These are phyloP conservation scores for Eutypella sp. DNA, from an alignment of 2,329 filamentous ascomycete genomes.

Conservation along the genomic window DNA sequence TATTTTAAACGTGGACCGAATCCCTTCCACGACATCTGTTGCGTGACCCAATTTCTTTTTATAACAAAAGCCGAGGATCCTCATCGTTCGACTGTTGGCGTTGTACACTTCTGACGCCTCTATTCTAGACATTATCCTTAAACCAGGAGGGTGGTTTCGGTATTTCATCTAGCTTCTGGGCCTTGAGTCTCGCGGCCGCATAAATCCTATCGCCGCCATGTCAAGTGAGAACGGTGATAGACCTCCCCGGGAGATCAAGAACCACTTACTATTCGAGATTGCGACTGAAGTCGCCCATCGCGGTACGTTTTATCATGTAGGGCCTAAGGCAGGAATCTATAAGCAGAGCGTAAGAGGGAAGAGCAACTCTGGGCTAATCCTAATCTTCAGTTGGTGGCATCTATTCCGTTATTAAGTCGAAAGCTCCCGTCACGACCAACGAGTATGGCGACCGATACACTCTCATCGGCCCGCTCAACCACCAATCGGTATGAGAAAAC, in stretches of 20 bases:
- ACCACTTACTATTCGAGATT: conserved; percentile 94
- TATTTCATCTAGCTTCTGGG: too few species aligned
- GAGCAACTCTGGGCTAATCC: conserved; percentile 3
- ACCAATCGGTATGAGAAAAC: conserved; percentile 64
- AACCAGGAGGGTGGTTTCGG: too few species aligned
- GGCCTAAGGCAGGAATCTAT: neutral
- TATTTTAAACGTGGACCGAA: too few species aligned
- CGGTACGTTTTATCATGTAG: conserved; percentile 49
- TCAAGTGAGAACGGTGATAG: conserved; percentile 40
- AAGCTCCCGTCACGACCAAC: conserved; percentile 92
- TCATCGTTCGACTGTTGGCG: too few species aligned
- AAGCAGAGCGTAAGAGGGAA: neutral
- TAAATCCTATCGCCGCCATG: too few species aligned
- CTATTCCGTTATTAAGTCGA: conserved; percentile 98
- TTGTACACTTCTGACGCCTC: too few species aligned
- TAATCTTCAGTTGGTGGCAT: conserved; percentile 78
- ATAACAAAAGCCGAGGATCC: too few species aligned
- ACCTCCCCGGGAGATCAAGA: conserved; percentile 70
- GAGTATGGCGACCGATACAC: conserved; percentile 99
- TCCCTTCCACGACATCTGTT: too few species aligned
- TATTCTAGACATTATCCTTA: too few species aligned
- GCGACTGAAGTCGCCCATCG: conserved; percentile 96
- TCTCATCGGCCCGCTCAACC: conserved; percentile 89
- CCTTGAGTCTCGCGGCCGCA: too few species aligned
- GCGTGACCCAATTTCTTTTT: too few species aligned